Evolutionary conservation across 345 rosid species (phyloP), one percentile per base, ranked within the genome.

Genomic region (Eucalyptus cloeziana): DNA sequence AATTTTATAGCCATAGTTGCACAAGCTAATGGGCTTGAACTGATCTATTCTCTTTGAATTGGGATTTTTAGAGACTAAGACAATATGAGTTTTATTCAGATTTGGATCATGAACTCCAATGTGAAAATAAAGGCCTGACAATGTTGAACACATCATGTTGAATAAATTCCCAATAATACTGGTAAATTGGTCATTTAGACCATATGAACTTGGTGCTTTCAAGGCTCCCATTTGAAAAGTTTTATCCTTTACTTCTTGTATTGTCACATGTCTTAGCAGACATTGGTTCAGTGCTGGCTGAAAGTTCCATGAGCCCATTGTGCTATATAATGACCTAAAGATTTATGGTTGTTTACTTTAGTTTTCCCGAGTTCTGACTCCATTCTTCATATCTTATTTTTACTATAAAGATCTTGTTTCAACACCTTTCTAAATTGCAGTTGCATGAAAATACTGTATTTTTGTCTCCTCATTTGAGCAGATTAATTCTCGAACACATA

Each of bases 371-470:
- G 62, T 56, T 25, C 30, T 25, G 1, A 56, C 30, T 24, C 30
- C 30, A 24, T 56, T 56, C 62, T 56, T 9, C 62, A 56, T 24
- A 56, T 56, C 0, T 2, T 56, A 56, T 56, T 56, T 56, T 24
- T 0, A 56, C 30, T 25, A 56, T 10, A 0, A 13, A 56, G 30
- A 24, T 56, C 30, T 56, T 22, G 7, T 56, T 56, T 56, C 6
- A 25, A 22, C 7, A 0, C 13, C 62, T 24, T 0, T 56, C 3
- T 56, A 0, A 25, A 56, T 0, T 56, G 30, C 0, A 1, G 13
- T 24, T 56, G 62, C 30, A 56, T 56, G 13, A 56, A 56, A 56
- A 56, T 24, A 2, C 6, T 10, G 1, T 10, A 0, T 56, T 56
- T 56, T 56, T 56, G 62, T 56, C 30, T 56, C 62, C 30, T 16